Conservation (phyloP, 805 yeast genomes). For the Teunomyces pallodes region DNA sequence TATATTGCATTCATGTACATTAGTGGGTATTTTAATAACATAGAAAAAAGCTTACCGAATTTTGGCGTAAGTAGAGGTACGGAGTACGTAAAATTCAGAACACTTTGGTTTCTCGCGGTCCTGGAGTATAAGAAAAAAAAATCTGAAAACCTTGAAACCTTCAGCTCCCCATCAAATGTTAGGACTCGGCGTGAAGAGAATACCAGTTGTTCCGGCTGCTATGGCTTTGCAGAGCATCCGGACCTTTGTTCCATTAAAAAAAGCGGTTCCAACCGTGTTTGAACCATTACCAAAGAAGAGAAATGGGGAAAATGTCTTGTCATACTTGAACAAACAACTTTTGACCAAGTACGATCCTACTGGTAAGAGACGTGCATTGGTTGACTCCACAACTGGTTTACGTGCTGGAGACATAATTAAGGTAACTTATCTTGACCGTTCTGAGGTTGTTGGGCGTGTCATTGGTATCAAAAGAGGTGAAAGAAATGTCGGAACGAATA, state of each 20-base stretch:
- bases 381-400: conserved; percentile 49
- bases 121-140: conserved; percentile 1
- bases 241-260: conserved; percentile 16
- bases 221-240: conserved; percentile 13
- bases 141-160: not conserved
- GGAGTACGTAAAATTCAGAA: conserved; percentile 8
- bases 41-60: not conserved
- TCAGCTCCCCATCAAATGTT: conserved; percentile 8
- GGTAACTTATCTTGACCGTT: conserved; percentile 66
- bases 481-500: conserved; percentile 65
- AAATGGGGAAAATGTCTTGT: conserved; percentile 43
- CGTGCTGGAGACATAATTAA: conserved; percentile 82
- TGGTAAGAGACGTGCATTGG: conserved; percentile 60
- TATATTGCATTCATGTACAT: not conserved
- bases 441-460: conserved; percentile 74
- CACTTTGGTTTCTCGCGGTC: not conserved
- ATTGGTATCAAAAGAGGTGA: conserved; percentile 65
- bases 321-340: conserved; percentile 50
- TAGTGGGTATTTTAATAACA: not conserved
- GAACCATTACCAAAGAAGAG: conserved; percentile 52
- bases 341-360: conserved; percentile 64
- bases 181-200: conserved; percentile 6
- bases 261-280: conserved; percentile 32
- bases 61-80: not conserved
- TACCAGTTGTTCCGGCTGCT: conserved; percentile 5